These are phyloP conservation scores for Umbelopsis isabellina DNA, from an alignment of 192 early-diverging fungal species.

Conservation along the genomic window DNA sequence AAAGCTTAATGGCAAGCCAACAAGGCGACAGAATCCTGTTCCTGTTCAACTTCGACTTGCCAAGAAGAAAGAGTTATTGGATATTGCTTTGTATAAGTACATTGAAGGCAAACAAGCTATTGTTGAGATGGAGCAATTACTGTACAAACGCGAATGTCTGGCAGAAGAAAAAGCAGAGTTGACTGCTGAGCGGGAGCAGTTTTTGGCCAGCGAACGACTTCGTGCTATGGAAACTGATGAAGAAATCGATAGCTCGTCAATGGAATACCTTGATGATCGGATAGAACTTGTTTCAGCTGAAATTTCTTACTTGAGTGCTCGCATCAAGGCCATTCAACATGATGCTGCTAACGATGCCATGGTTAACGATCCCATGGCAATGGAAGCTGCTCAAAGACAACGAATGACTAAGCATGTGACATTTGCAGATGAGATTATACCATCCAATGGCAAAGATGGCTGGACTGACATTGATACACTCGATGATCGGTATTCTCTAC, in stretches of 20 bases:
- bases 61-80: conserved; percentile 58
- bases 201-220: conserved; percentile 45
- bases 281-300: conserved; percentile 61
- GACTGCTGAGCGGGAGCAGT: conserved; percentile 49
- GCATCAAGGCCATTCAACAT: conserved; percentile 53
- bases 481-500: conserved; percentile 40
- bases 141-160: conserved; percentile 51
- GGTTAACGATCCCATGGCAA: background rate
- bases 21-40: conserved; percentile 32
- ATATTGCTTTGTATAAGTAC: conserved; percentile 57
- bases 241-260: conserved; percentile 30
- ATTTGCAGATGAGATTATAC: conserved; percentile 40
- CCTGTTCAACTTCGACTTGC: conserved; percentile 36
- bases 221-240: conserved; percentile 25
- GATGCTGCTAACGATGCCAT: conserved; percentile 48
- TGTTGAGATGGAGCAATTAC: conserved; percentile 51
- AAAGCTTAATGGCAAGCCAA: conserved; percentile 24
- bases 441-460: conserved; percentile 21
- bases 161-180: conserved; percentile 52
- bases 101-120: conserved; percentile 54
- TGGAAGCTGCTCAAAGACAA: conserved; percentile 3
- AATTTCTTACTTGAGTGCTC: conserved; percentile 57
- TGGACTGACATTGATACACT: conserved; percentile 42
- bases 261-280: conserved; percentile 60
- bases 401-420: conserved; percentile 35